These are phyloP conservation scores for Pythium sukuiense DNA, from an alignment of 352 stramenopile species.

Conservation along the genomic window DNA sequence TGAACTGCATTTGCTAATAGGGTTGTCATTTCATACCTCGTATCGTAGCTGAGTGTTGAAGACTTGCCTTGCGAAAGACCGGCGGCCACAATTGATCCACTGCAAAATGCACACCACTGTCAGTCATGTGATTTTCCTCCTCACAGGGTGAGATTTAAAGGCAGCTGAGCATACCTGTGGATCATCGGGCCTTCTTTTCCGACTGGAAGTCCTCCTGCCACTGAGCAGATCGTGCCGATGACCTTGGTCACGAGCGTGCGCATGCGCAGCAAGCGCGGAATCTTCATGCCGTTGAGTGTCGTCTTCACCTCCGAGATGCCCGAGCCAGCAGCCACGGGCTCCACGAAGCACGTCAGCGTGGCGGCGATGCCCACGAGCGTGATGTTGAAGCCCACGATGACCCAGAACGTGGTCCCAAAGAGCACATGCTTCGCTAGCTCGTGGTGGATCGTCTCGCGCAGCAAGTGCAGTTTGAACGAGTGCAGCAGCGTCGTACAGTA, in stretches of 20 bases:
- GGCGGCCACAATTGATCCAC: conserved; percentile 72
- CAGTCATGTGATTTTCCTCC: background rate
- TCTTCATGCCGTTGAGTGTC: conserved; percentile 92
- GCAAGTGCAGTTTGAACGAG: conserved; percentile 69
- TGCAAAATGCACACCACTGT: conserved; percentile 14
- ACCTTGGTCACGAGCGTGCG: conserved; percentile 88
- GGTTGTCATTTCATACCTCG: conserved; percentile 35
- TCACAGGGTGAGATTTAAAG: background rate
- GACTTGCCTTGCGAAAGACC: conserved; percentile 80
- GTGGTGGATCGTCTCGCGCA: conserved; percentile 62
- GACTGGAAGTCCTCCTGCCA: conserved; percentile 83
- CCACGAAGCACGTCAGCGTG: conserved; percentile 66
- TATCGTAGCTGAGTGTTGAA: conserved; percentile 69
- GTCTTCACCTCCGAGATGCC: conserved; percentile 94
- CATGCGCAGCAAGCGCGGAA: conserved; percentile 71
- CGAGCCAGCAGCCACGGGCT: conserved; percentile 78
- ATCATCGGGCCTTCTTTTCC: conserved; percentile 94
- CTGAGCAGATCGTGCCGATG: conserved; percentile 84
- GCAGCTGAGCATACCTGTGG: conserved; percentile 61
- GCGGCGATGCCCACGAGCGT: conserved; percentile 73
- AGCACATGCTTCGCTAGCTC: conserved; percentile 59
- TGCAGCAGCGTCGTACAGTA: conserved; percentile 73
- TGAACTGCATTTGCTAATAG: too few relatives aligned
- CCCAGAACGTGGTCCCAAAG: conserved; percentile 75
- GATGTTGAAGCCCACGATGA: conserved; percentile 67